These are phyloP conservation scores for Bipolaris cookei DNA, from an alignment of 2,329 filamentous ascomycete genomes.

Conservation along the genomic window DNA sequence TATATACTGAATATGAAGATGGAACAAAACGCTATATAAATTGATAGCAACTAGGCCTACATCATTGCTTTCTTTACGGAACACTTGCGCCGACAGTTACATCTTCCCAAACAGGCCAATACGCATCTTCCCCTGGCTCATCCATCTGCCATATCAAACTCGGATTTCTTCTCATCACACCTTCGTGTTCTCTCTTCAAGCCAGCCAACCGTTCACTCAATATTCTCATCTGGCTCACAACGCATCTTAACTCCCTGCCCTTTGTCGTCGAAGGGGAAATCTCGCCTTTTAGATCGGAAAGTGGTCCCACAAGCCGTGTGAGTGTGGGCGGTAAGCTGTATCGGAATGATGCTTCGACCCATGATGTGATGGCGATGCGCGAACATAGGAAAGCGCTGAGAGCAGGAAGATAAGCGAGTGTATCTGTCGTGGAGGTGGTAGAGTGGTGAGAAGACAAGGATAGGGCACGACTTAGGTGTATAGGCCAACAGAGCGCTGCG, in stretches of 20 bases:
- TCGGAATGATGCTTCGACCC: slow-evolving; percentile 44
- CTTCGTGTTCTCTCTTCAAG: slow-evolving; percentile 30
- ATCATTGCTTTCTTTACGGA: not conserved
- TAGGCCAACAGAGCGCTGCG: slow-evolving; percentile 40
- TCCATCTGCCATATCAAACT: slow-evolving; percentile 40
- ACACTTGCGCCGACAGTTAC: not conserved
- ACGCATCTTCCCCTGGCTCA: slow-evolving; percentile 7
- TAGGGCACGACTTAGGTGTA: slow-evolving; percentile 40
- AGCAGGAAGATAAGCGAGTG: slow-evolving; percentile 31
- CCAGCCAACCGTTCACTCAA: slow-evolving; percentile 33
- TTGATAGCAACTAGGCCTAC: not conserved
- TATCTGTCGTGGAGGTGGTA: not conserved
- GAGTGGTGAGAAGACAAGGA: slow-evolving; percentile 4
- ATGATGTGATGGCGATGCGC: slow-evolving; percentile 35
- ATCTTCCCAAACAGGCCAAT: slow-evolving; percentile 29
- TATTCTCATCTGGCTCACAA: slow-evolving; percentile 29
- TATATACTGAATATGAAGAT: not conserved
- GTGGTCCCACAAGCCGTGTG: slow-evolving; percentile 35
- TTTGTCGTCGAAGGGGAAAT: slow-evolving; percentile 32
- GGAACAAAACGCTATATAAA: too few species aligned
- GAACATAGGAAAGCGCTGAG: slow-evolving; percentile 36
- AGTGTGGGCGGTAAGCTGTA: slow-evolving; percentile 41
- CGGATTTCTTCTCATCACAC: slow-evolving; percentile 32
- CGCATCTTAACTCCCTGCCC: slow-evolving; percentile 35
- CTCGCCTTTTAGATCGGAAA: slow-evolving; percentile 26